Conservation (phyloP, 257 asterid genomes). For the Lantana camara region DNA sequence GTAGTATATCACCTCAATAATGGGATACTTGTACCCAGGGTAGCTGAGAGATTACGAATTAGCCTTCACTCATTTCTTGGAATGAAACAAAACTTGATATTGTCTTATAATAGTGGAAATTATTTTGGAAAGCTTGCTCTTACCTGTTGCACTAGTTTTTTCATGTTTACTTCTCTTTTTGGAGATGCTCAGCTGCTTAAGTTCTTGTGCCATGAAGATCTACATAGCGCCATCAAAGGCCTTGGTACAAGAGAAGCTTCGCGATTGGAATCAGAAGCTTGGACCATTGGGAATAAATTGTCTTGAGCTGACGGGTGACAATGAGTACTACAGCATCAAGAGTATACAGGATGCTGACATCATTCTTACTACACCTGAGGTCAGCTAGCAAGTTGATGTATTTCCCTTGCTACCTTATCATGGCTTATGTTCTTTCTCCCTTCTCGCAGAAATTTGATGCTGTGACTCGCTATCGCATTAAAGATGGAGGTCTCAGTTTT, state of each 20-base stretch:
- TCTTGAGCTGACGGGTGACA: conserved; percentile 95
- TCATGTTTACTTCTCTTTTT: conserved; percentile 10
- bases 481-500: conserved; percentile 93
- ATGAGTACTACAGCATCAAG: conserved; percentile 61
- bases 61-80: conserved; percentile 14
- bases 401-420: conserved; percentile 23
- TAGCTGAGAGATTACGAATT: conserved; percentile 11
- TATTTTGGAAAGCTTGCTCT: conserved; percentile 5
- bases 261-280: conserved; percentile 82
- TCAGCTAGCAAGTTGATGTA: conserved; percentile 29
- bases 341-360: conserved; percentile 91
- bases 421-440: conserved; percentile 25
- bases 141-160: conserved; percentile 20
- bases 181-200: conserved; percentile 21
- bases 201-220: conserved; percentile 49
- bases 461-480: conserved; percentile 83
- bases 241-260: conserved; percentile 92
- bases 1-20: conserved; percentile 4
- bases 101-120: background rate
- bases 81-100: background rate
- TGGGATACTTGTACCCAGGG: conserved; percentile 2
- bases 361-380: conserved; percentile 99
- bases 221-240: conserved; percentile 98
- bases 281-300: conserved; percentile 79
- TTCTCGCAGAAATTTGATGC: conserved; percentile 87